Evolutionary conservation across 1,284 basidiomycete species (phyloP), one percentile per base, ranked within the genome.

Genomic region (Schizophyllum commune): DNA sequence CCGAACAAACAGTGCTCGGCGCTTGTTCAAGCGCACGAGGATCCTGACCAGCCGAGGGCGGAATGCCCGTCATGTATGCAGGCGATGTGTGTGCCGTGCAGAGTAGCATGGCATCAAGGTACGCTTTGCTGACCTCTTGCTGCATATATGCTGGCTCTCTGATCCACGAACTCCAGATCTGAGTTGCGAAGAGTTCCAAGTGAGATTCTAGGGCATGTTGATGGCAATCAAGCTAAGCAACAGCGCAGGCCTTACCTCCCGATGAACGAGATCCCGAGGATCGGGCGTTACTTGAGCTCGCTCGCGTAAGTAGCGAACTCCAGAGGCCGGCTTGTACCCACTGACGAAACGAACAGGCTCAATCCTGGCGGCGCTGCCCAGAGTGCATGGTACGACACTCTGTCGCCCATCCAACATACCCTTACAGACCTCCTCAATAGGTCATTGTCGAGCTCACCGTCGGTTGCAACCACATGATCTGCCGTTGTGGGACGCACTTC

Each of bases 301-400:
- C 73, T 13, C 74, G 73, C 70, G 76, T 72, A 52, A 54, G 56
- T 53, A 27, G 39, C 20, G 3, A 15, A 20, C 11, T n/a, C 7
- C 5, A 39, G 51, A 52, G n/a, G n/a, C n/a, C 53, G 4, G 20
- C 15, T 32, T 57, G 20, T 56, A 20, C 52, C n/a, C 20, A 34
- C 21, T 59, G 32, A 57, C 51, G 22, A 20, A 21, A 19, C 54
- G 34, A 21, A 5, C 52, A 77, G 75, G 75, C 72, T 6, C 64
- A 77, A 60, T 65, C 73, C 19, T 79, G 78, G 78, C 72, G 77
- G 56, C 74, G 77, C 15, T 79, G 78, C 63, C 73, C 74, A 2
- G 71, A 69, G n/a, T 79, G 78, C 63, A 58, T 70, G 15, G 75
- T 75, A 62, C 58, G 71, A 60, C 2, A n/a, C 3, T 55, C 15